Base-by-base conservation (phyloP, 2,329 filamentous ascomycete genomes). In the Claviceps citrina region DNA sequence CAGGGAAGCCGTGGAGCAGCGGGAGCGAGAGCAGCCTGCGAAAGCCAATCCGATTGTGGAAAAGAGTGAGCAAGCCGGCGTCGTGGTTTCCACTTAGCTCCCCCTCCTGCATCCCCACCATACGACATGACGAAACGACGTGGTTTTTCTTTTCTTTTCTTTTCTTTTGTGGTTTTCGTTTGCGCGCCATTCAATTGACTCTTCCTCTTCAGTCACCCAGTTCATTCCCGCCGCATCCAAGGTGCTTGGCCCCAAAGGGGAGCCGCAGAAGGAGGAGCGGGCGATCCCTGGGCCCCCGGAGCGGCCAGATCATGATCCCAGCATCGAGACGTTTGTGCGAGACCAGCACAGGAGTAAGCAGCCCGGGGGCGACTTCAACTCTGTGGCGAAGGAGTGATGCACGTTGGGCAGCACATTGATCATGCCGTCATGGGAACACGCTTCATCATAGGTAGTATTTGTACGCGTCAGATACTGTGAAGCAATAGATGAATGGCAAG, bases 291-390 rank as follows among this genome's bases (percentile, higher is more conserved):
- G 59, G 3, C 62, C 62, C 12, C 68, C 67, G 3, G 47, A 62
- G 9, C 56, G 67, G 12, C 68, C 67, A 0, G 45, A 56, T 18
- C 61, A 72, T 40, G 69, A 71, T 45, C 39, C 49, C 5, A 61
- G 67, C 47, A 70, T 73, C 37, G 67, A 69, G 44, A 64, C 70
- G 22, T 73, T 73, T 43, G 54, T 73, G 25, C 59, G 65, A 37
- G 67, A 71, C 36, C 68, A 72, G 54, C 67, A 73, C 48, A 53
- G 61, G 30, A 72, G 68, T 52, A 64, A 61, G 15, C 19, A 31
- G 34, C 43, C 36, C 44, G 56, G 49, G 24, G 46, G 54, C 9
- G 52, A 58, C 19, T 10, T 34, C 34, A 28, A 16, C 9, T 7
- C 25, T 2, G 38, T 33, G 5, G 35, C 20, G 13, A 25, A 20